Conservation (phyloP, 768 basidiomycete genomes). For the Hemileccinum rubropunctum region DNA sequence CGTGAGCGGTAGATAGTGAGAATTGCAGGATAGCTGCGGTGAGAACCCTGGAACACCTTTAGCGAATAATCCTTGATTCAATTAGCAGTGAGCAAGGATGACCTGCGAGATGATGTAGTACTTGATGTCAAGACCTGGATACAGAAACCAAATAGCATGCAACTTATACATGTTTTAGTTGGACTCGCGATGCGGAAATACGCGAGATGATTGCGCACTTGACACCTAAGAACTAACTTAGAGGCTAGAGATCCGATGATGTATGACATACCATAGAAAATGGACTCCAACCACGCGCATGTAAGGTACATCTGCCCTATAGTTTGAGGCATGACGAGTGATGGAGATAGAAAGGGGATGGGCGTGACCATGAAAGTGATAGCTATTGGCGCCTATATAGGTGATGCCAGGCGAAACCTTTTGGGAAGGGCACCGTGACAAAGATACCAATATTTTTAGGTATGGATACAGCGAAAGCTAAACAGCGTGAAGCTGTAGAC, state of each 20-base stretch:
- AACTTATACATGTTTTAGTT: constrained; percentile 4
- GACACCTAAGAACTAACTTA: constrained; percentile 1
- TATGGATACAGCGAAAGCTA: neutral
- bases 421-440: neutral
- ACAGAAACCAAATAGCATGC: constrained; percentile 14
- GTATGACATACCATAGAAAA: constrained; percentile 15
- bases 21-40: constrained; percentile 15
- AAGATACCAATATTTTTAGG: neutral
- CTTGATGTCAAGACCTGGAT: constrained; percentile 3
- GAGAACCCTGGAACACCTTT: constrained; percentile 5
- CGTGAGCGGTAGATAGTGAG: constrained; percentile 13
- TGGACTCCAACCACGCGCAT: constrained; percentile 14
- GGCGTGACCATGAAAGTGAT: neutral
- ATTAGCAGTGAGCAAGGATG: neutral
- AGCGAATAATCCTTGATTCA: neutral
- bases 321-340: constrained; percentile 6
- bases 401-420: neutral
- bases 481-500: too few relatives aligned
- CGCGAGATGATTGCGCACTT: constrained; percentile 5
- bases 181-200: neutral
- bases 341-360: neutral
- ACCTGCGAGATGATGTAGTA: constrained; percentile 7
- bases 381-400: neutral
- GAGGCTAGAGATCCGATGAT: neutral
- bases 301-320: constrained; percentile 18